Evolutionary conservation across 2,329 filamentous ascomycete species (phyloP), one percentile per base, ranked within the genome.

Genomic region (Madurella fahalii): DNA sequence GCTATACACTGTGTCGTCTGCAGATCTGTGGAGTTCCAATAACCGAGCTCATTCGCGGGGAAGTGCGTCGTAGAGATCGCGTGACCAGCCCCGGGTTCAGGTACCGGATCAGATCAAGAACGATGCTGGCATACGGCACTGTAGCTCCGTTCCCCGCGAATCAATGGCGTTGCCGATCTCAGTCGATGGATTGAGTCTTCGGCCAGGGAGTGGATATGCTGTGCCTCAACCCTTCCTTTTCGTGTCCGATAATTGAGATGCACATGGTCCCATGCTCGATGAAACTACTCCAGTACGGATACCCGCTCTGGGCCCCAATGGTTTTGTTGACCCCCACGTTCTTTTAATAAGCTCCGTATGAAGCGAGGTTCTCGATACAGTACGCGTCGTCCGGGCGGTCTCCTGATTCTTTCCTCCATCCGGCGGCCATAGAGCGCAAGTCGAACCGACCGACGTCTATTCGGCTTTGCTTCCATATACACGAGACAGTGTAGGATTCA

Each of bases 21-120:
- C 25, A 25, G 25, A 53, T 39, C 42, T 44, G 45, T 48, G 51
- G 43, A n/a, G 48, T 20, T 44, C 48, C 34, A 20, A 42, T 32
- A 32, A 40, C 15, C 17, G 39, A 44, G n/a, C n/a, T 31, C 13
- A 44, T 37, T 37, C 34, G 34, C 34, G 34, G 34, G 34, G 34
- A 37, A 37, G 9, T 37, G 34, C 34, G 13, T 37, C 11, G 34
- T 15, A 37, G 25, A 47, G 44, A 32, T 47, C 44, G 44, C 44
- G 44, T 47, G 44, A 47, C 44, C 20, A 47, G 25, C 25, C 25
- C 7, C 25, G 25, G 44, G 44, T 17, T 37, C 18, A 30, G 44
- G 11, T 37, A 37, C 9, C 34, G 34, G 13, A 37, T 15, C 34
- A 7, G 34, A 37, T 37, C 34, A 15, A 37, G 34, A 5, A 25